These are phyloP conservation scores for Xylaria sp. DNA, from an alignment of 495 filamentous ascomycete genomes.

Conservation along the genomic window DNA sequence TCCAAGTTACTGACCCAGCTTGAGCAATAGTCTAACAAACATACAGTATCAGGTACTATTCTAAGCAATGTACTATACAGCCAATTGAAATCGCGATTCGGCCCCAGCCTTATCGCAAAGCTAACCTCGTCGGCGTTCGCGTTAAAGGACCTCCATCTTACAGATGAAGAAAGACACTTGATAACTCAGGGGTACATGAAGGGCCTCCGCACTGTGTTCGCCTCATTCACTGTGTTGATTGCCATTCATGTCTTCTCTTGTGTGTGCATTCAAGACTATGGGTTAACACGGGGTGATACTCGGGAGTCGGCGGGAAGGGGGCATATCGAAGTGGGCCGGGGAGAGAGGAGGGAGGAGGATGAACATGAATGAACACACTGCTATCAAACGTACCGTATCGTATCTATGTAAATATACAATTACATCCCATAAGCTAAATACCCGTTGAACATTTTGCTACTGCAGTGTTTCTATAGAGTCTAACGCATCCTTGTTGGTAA, in stretches of 20 bases:
- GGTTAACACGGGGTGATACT: conserved; percentile 1
- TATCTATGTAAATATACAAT: too few species aligned
- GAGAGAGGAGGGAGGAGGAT: not conserved
- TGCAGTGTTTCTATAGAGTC: too few species aligned
- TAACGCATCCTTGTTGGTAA: too few species aligned
- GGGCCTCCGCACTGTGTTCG: not conserved
- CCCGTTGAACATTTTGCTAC: too few species aligned
- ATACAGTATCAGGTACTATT: not conserved
- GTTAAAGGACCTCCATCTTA: not conserved
- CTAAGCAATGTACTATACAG: not conserved
- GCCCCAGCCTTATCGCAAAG: not conserved
- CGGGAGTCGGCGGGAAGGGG: not conserved
- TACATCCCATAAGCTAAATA: too few species aligned
- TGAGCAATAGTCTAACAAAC: not conserved
- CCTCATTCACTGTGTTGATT: not conserved
- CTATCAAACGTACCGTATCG: too few species aligned
- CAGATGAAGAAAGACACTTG: not conserved
- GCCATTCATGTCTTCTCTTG: not conserved
- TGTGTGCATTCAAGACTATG: not conserved
- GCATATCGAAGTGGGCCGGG: not conserved
- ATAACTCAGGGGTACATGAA: not conserved
- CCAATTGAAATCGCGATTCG: conserved; percentile 1
- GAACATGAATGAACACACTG: too few species aligned
- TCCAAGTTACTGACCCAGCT: not conserved
- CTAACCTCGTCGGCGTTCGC: not conserved